Evolutionary conservation across 805 yeast genomes (phyloP).

Genomic region (Blastobotrys peoriensis): DNA sequence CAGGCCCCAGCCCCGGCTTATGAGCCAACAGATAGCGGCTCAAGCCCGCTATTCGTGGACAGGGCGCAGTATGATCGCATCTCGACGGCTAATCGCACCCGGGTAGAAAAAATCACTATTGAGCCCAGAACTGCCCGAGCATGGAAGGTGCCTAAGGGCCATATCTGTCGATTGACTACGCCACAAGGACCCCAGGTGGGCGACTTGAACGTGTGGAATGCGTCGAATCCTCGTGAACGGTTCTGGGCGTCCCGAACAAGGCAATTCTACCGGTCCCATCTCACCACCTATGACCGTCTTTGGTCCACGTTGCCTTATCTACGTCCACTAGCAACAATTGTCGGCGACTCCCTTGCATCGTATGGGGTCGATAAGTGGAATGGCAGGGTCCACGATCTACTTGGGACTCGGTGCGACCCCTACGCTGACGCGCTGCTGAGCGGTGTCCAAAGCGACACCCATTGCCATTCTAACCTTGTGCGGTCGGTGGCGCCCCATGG

Average conservation of each 20-base stretch:
- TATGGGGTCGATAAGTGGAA: slow-evolving; percentile 60
- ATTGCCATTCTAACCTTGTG: slow-evolving; percentile 60
- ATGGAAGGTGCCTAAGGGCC: slow-evolving; percentile 56
- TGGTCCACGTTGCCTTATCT: slow-evolving; percentile 65
- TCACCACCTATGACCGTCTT: slow-evolving; percentile 52
- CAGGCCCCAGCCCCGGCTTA: slow-evolving; percentile 50
- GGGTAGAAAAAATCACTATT: slow-evolving; percentile 38
- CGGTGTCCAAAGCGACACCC: slow-evolving; percentile 60
- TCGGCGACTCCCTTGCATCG: slow-evolving; percentile 49
- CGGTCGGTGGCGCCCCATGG: slow-evolving; percentile 56
- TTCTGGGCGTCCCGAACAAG: slow-evolving; percentile 68
- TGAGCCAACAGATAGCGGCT: slow-evolving; percentile 49
- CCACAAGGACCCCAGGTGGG: slow-evolving; percentile 71
- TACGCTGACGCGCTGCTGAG: slow-evolving; percentile 58
- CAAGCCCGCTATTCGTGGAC: slow-evolving; percentile 42
- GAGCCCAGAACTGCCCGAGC: slow-evolving; percentile 56
- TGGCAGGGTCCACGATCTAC: slow-evolving; percentile 57
- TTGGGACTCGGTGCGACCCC: slow-evolving; percentile 67
- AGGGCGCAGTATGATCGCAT: slow-evolving; percentile 41
- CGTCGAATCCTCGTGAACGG: slow-evolving; percentile 54
- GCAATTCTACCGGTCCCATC: slow-evolving; percentile 60
- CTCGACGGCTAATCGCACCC: slow-evolving; percentile 39
- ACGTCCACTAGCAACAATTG: slow-evolving; percentile 58
- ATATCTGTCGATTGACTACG: slow-evolving; percentile 52
- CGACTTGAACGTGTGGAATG: slow-evolving; percentile 61